Evolutionary conservation across 352 stramenopile genomes (phyloP), one percentile per base, ranked within the genome.

Genomic region (Phytophthora tentaculata): DNA sequence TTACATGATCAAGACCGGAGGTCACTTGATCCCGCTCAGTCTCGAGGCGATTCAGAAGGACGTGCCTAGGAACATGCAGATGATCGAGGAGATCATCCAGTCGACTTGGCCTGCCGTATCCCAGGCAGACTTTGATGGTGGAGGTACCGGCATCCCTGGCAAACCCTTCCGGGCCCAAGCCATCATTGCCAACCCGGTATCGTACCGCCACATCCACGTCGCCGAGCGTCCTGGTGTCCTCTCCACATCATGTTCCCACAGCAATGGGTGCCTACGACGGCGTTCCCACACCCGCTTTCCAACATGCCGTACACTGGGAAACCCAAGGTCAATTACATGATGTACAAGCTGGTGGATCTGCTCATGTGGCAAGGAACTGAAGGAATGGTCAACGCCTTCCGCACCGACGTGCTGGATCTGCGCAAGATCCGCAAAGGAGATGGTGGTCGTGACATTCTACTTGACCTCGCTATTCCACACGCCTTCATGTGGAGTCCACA

Each of bases 101-200:
- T 88, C 72, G 2, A 95, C 85, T 29, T 98, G 94, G 91, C 87
- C 88, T 8, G 90, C 90, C 4, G 89, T 90, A 8, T 81, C 84
- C 0, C 72, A 71, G 2, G 51, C 77, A 2, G 88, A 97, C 64
- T 90, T 90, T 1, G 74, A 96, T 10, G 82, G 62, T 44, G 55
- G 56, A 14, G 62, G 55, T 23, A 14, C 62, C 0, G 62, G 55
- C 20, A 35, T 65, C 4, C 73, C 50, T n/a, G 74, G 73, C 2
- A 43, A 61, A 17, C 73, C 84, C 1, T 98, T 97, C 60, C 78
- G 81, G 23, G 90, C 91, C 0, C 74, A 98, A 58, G 91, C 90
- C 9, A 97, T 98, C 60, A 98, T 98, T 71, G 87, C 90, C 19
- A 98, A 98, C 66, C 92, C 94, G 3, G 87, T 96, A 6, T 88